Conservation (phyloP, 345 rosid species). For the Erucastrum elatum region DNA sequence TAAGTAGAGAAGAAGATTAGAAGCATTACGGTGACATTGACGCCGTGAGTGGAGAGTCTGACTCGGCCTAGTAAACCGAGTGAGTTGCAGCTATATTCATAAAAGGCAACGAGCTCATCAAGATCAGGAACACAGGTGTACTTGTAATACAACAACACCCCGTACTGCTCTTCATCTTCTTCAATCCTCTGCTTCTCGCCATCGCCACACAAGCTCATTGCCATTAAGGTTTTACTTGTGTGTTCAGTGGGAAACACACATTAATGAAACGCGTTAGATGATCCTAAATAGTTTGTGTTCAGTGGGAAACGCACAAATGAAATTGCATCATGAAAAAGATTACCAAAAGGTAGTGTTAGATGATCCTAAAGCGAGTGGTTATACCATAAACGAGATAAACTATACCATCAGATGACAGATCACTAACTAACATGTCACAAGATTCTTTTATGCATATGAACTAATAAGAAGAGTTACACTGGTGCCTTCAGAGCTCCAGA, state of each 20-base stretch:
- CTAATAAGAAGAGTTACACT: no score
- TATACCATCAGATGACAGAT: no score
- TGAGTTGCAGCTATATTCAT: slow-evolving; percentile 68
- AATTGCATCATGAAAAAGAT: no score
- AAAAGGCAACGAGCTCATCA: slow-evolving; percentile 63
- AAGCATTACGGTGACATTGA: slow-evolving; percentile 80
- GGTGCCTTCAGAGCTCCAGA: no score
- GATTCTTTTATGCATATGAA: no score
- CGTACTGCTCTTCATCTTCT: slow-evolving; percentile 43
- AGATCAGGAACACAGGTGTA: slow-evolving; percentile 63
- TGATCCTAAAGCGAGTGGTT: no score
- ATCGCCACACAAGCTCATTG: slow-evolving; percentile 28
- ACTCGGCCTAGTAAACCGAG: slow-evolving; percentile 82
- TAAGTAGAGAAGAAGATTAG: slow-evolving; percentile 2
- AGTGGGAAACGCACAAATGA: no score
- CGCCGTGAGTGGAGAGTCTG: slow-evolving; percentile 77
- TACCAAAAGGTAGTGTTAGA: no score
- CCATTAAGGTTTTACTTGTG: slow-evolving; percentile 32
- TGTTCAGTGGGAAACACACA: not conserved
- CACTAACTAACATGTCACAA: no score
- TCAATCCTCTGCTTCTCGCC: slow-evolving; percentile 32
- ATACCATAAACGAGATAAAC: no score
- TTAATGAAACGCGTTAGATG: no score
- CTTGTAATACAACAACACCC: slow-evolving; percentile 79
- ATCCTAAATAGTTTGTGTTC: no score